These are phyloP conservation scores for Candida sojae DNA, from an alignment of 1,139 yeast genomes.

Conservation along the genomic window DNA sequence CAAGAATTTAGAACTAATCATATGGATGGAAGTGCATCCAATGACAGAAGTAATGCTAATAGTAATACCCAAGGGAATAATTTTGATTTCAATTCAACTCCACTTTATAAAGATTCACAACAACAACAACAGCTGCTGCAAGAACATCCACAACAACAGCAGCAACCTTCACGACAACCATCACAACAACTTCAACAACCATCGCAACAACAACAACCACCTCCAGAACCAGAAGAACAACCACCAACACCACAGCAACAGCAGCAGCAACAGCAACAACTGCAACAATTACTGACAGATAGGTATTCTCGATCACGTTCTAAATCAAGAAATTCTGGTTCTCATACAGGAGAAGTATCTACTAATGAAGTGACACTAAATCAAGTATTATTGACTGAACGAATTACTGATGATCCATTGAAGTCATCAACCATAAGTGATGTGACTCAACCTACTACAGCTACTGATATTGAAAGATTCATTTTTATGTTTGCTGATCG, in stretches of 20 bases:
- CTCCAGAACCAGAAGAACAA: too few species aligned
- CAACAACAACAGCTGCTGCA: too few species aligned
- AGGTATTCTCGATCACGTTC: neutral
- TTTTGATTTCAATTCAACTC: neutral
- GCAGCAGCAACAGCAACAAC: too few species aligned
- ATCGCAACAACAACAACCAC: too few species aligned
- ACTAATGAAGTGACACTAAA: slow-evolving; percentile 4
- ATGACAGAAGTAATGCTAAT: neutral
- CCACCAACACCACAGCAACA: too few species aligned
- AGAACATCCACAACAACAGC: too few species aligned
- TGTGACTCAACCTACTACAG: slow-evolving; percentile 25
- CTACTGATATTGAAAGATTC: slow-evolving; percentile 49
- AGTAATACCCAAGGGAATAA: neutral
- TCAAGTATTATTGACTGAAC: slow-evolving; percentile 5
- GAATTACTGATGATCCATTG: neutral
- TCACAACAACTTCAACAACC: too few species aligned
- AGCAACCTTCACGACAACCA: too few species aligned
- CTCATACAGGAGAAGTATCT: neutral
- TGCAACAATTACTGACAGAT: neutral
- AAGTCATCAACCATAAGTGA: slow-evolving; percentile 6
- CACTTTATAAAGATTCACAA: neutral
- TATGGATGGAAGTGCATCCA: too few species aligned
- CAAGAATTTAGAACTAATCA: neutral
- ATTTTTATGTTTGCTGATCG: slow-evolving; percentile 51
- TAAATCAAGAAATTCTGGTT: neutral